Conservation (phyloP, 768 basidiomycete genomes). For the Hypsizygus marmoreus region DNA sequence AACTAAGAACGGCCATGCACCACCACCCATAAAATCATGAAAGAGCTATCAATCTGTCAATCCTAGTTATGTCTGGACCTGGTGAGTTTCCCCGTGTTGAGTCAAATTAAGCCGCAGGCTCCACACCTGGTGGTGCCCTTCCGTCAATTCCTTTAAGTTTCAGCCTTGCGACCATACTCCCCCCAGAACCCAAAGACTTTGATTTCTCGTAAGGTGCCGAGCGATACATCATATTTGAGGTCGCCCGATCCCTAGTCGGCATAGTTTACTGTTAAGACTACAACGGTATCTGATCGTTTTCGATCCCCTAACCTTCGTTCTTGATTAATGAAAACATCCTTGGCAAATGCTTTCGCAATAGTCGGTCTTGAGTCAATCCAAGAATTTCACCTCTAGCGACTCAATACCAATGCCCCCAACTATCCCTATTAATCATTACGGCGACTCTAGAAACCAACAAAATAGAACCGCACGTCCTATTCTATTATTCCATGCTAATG, state of each 20-base stretch:
- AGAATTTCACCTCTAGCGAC: conserved; percentile 86
- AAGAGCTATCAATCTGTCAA: too few relatives aligned
- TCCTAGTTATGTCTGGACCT: conserved; percentile 61
- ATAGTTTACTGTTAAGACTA: conserved; percentile 88
- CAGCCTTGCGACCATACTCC: conserved; percentile 55
- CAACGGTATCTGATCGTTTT: conserved; percentile 84
- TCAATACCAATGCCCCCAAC: conserved; percentile 83
- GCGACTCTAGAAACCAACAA: conserved; percentile 82
- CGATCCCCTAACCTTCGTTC: conserved; percentile 85
- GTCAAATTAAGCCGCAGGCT: conserved; percentile 41
- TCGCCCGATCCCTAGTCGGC: conserved; percentile 76
- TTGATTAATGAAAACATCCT: conserved; percentile 86
- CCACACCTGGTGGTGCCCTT: conserved; percentile 78
- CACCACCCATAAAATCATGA: too few relatives aligned
- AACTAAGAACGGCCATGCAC: too few relatives aligned
- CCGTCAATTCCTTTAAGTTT: conserved; percentile 86
- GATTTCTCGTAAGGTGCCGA: conserved; percentile 86
- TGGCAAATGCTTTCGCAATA: conserved; percentile 84
- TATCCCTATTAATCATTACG: conserved; percentile 83
- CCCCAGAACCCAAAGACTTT: conserved; percentile 82
- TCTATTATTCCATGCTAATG: conserved; percentile 84
- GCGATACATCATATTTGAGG: conserved; percentile 68
- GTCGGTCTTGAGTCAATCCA: conserved; percentile 81
- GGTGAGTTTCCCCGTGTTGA: conserved; percentile 16
- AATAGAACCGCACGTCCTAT: conserved; percentile 82